phyloP scores from a whole-genome alignment of 768 basidiomycete species.

The Mycena polygramma region DNA sequence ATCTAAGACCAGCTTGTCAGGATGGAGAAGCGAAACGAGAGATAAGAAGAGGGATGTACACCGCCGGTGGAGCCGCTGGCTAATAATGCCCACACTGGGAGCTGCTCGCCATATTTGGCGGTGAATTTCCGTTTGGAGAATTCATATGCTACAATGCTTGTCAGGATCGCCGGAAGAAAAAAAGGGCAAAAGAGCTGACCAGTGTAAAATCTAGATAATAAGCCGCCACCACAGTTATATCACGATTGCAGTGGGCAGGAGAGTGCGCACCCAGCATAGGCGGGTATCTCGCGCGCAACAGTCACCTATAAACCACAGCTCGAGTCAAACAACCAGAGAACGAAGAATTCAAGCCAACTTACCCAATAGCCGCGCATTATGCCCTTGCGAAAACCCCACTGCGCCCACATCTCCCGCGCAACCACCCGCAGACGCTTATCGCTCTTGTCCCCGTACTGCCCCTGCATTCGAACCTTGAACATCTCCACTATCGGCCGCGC shows the following conservation, averaged over 20 bases:
- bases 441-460: conserved; percentile 85
- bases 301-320: conserved; percentile 71
- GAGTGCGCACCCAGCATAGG: conserved; percentile 84
- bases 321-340: background rate
- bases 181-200: too few species aligned
- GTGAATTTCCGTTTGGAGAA: conserved; percentile 86
- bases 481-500: conserved; percentile 77
- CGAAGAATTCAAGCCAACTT: background rate
- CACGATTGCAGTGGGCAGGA: background rate
- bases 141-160: conserved; percentile 76
- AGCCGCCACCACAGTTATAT: too few species aligned
- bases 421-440: conserved; percentile 85
- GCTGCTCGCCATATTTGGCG: conserved; percentile 64
- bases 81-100: conserved; percentile 89
- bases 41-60: conserved; percentile 58
- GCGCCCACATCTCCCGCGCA: conserved; percentile 84
- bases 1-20: conserved; percentile 58
- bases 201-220: conserved; percentile 71
- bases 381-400: conserved; percentile 89
- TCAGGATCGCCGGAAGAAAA: too few species aligned
- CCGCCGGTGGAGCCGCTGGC: conserved; percentile 89
- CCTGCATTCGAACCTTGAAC: conserved; percentile 99
- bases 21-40: conserved; percentile 1
- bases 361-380: conserved; percentile 99
- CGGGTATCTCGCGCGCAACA: conserved; percentile 93